Percentiles rank a stretch among this genome's conserved stretches.
These are phyloP conservation scores for Botryobasidium botryosum DNA, from an alignment of 768 basidiomycete species.

Conservation along the genomic window DNA sequence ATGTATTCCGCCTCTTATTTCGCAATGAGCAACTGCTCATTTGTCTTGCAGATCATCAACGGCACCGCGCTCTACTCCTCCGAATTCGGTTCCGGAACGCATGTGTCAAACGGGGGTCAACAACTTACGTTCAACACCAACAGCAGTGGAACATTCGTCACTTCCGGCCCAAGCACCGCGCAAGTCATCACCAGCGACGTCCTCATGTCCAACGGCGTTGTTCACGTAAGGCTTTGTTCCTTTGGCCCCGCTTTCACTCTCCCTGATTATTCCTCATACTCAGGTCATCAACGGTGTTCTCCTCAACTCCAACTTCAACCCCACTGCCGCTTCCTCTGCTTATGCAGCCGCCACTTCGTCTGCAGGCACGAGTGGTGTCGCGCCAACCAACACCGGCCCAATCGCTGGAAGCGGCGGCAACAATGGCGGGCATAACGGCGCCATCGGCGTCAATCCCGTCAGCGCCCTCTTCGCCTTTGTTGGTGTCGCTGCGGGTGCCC, in stretches of 20 bases:
- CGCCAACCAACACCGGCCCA: slow-evolving; percentile 9
- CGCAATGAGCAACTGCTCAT: too few species aligned
- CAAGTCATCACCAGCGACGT: slow-evolving; percentile 42
- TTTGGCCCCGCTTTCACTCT: neutral
- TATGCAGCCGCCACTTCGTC: slow-evolving; percentile 19
- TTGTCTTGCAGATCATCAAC: slow-evolving; percentile 42
- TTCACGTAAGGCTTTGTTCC: slow-evolving; percentile 26
- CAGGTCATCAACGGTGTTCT: slow-evolving; percentile 35
- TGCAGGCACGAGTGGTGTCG: slow-evolving; percentile 24
- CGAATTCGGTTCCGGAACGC: slow-evolving; percentile 19
- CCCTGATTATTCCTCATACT: neutral
- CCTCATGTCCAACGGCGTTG: slow-evolving; percentile 47
- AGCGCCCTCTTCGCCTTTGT: neutral
- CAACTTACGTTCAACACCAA: slow-evolving; percentile 35
- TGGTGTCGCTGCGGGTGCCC: neutral
- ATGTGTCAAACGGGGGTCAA: slow-evolving; percentile 41
- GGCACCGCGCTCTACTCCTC: slow-evolving; percentile 51
- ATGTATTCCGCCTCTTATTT: slow-evolving; percentile 13
- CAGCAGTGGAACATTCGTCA: slow-evolving; percentile 39
- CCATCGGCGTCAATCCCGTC: neutral
- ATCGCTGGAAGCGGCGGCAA: too few species aligned
- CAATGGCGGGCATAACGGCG: neutral
- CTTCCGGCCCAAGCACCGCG: slow-evolving; percentile 29
- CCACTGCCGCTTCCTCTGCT: slow-evolving; percentile 31
- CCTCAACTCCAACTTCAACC: slow-evolving; percentile 27